These are phyloP conservation scores for Gloeopeniophorella convolvens DNA, from an alignment of 768 basidiomycete species.

Conservation along the genomic window DNA sequence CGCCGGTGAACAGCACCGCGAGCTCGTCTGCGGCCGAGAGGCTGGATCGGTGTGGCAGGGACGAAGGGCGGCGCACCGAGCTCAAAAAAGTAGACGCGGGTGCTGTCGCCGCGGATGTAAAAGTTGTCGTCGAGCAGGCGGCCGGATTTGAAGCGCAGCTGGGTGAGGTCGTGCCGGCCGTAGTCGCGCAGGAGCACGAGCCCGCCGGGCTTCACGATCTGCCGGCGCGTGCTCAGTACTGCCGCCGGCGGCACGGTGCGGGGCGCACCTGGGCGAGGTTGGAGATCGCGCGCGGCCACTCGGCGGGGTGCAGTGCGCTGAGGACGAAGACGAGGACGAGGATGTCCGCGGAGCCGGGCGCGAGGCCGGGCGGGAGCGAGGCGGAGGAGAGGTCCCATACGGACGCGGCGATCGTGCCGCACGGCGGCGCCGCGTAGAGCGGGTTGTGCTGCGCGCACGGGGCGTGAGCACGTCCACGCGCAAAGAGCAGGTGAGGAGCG, in stretches of 20 bases:
- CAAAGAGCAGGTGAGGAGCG: conserved; percentile 1
- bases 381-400: conserved; percentile 88
- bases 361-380: conserved; percentile 55
- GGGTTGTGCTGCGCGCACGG: conserved; percentile 55
- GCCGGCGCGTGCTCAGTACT: neutral
- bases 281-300: conserved; percentile 78
- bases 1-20: conserved; percentile 71
- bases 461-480: too few relatives aligned
- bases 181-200: conserved; percentile 86
- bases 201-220: conserved; percentile 92
- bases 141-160: conserved; percentile 84
- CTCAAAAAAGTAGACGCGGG: conserved; percentile 95
- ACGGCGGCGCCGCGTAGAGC: conserved; percentile 57
- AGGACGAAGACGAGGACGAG: conserved; percentile 91
- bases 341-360: conserved; percentile 73
- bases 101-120: conserved; percentile 95
- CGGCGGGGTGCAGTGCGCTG: conserved; percentile 86
- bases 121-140: conserved; percentile 90
- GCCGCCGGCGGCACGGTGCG: neutral
- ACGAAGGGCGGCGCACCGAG: conserved; percentile 43
- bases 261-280: conserved; percentile 67
- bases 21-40: conserved; percentile 53
- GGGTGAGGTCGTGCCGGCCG: conserved; percentile 90
- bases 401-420: conserved; percentile 67
- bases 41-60: neutral